phyloP scores from a whole-genome alignment of 2,329 filamentous ascomycete genomes.

The Dactylonectria macrodidyma region DNA sequence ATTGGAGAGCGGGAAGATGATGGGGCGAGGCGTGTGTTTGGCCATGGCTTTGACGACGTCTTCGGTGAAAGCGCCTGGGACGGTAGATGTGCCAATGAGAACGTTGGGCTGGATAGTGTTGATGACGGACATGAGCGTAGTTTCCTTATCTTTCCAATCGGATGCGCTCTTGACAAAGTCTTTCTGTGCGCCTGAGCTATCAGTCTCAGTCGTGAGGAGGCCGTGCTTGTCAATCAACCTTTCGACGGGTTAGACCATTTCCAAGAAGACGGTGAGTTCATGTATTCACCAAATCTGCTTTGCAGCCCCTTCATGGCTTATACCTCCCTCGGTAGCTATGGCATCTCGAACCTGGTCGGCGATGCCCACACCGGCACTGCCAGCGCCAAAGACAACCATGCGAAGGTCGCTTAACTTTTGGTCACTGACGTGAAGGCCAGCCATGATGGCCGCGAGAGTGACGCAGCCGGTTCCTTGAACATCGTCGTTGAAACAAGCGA shows the following conservation, averaged over 20 bases:
- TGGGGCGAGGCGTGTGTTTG: slow-evolving; percentile 78
- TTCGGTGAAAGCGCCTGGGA: slow-evolving; percentile 82
- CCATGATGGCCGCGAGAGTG: slow-evolving; percentile 85
- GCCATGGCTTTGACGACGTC: slow-evolving; percentile 84
- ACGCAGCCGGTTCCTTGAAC: slow-evolving; percentile 92
- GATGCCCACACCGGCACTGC: slow-evolving; percentile 87
- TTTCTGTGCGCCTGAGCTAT: slow-evolving; percentile 78
- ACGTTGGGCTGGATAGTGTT: slow-evolving; percentile 83
- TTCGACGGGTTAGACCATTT: background rate
- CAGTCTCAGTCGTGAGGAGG: slow-evolving; percentile 75
- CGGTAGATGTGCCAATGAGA: slow-evolving; percentile 87
- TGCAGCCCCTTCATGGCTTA: slow-evolving; percentile 80
- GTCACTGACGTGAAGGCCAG: slow-evolving; percentile 79
- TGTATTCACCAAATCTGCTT: slow-evolving; percentile 80
- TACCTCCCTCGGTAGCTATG: slow-evolving; percentile 77
- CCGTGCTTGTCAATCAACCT: slow-evolving; percentile 89
- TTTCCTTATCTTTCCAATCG: slow-evolving; percentile 73
- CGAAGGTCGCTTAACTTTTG: slow-evolving; percentile 77
- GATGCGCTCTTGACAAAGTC: slow-evolving; percentile 75
- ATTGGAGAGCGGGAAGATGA: slow-evolving; percentile 87
- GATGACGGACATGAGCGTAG: slow-evolving; percentile 76
- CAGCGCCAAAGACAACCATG: slow-evolving; percentile 84
- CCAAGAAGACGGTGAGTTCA: background rate
- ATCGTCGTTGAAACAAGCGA: slow-evolving; percentile 93
- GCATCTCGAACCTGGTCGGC: slow-evolving; percentile 88